Percentiles rank a stretch among this genome's conserved stretches.
phyloP scores from a whole-genome alignment of 2,329 filamentous ascomycete species.

The Microdochium trichocladiopsis region DNA sequence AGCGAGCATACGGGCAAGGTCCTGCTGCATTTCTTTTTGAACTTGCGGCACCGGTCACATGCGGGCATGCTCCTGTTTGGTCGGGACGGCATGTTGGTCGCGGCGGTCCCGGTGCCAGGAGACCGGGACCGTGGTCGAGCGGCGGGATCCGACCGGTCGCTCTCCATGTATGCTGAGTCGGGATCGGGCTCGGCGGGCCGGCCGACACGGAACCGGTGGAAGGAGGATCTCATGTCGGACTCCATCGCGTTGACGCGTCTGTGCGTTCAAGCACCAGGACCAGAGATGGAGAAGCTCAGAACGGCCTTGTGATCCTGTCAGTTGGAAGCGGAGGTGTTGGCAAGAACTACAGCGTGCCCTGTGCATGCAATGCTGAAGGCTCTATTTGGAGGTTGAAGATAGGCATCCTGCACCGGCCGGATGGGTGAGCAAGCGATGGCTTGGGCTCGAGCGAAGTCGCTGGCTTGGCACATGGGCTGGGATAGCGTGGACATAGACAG shows the following conservation, averaged over 20 bases:
- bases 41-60: slow-evolving; percentile 34
- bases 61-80: slow-evolving; percentile 15
- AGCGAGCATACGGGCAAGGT: slow-evolving; percentile 31
- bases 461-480: too few relatives aligned
- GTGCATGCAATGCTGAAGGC: too few relatives aligned
- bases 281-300: too few relatives aligned
- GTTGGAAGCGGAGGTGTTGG: too few relatives aligned
- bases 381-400: too few relatives aligned
- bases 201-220: slow-evolving; percentile 18
- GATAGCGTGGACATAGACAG: too few relatives aligned
- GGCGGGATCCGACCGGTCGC: slow-evolving; percentile 5
- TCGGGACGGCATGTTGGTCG: background rate
- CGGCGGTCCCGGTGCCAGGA: slow-evolving; percentile 1
- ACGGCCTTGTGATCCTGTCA: too few relatives aligned
- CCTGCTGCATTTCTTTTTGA: slow-evolving; percentile 38
- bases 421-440: too few relatives aligned
- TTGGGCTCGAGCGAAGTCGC: too few relatives aligned
- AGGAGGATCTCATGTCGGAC: slow-evolving; percentile 10
- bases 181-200: slow-evolving; percentile 4
- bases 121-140: slow-evolving; percentile 12
- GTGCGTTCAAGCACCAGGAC: background rate
- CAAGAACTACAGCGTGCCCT: too few relatives aligned
- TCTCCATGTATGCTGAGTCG: slow-evolving; percentile 2
- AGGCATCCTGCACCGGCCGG: too few relatives aligned
- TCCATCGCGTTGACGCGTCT: slow-evolving; percentile 2